Base-by-base conservation (phyloP, 1,139 yeast species). In the Nakaseomyces kungkrabaensis region DNA sequence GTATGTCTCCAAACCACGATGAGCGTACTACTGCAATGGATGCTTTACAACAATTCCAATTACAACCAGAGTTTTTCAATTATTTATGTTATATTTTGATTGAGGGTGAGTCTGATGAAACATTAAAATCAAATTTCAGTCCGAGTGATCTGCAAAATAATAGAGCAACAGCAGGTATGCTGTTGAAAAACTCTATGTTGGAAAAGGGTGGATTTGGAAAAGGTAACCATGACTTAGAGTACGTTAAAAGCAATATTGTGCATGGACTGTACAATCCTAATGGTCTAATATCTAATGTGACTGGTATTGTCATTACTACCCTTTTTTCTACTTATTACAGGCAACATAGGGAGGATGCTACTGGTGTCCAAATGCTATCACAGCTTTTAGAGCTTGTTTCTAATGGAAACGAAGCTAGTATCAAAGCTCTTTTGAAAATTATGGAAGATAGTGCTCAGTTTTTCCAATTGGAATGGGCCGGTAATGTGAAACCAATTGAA, bases 271-370 rank as follows among this genome's bases (percentile, higher is more conserved):
- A 77, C 47, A 51, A 60, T 6, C 60, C 70, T 1, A 80, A 79
- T 54, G 66, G 72, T 22, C 70, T 86, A 60, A 86, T 90, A 27
- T 76, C 96, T 54, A 88, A 86, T 62, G 87, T 90, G 54, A 82
- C 96, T 11, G 96, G 97, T 44, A 90, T 83, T 62, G 95, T 89
- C 49, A 82, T 92, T 48, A 86, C 97, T 1, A 77, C 96, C 0
- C 69, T 92, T 41, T 85, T 90, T 58, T 74, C 85, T 7, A 72
- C 79, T n/a, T 59, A 62, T 51, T 66, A 62, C 53, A 59, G 68
- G 50, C 64, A 62, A 43, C 62, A 65, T 48, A 56, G 70, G 43
- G 61, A 62, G 9, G 69, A 66, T 52, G 57, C 63, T 9, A 78
- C 80, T 46, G 95, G 96, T 1, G 73, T 86, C 43, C 78, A 77